Evolutionary conservation across 2,329 filamentous ascomycete genomes (phyloP).

Genomic region (Cercospora sp.): DNA sequence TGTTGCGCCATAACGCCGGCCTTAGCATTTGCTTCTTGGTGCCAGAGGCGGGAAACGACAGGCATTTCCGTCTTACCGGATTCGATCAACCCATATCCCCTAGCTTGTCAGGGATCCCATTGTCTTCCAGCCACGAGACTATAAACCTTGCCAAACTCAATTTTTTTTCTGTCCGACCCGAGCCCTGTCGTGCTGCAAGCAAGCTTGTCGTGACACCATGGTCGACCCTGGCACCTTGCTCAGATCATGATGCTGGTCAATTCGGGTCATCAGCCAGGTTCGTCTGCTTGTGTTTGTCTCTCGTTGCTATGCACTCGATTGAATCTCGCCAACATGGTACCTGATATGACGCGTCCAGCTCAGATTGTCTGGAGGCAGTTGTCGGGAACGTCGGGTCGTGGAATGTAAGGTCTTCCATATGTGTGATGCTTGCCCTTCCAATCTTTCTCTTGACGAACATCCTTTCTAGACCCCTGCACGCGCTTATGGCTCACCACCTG

Average conservation of each 20-base stretch:
- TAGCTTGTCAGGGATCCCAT: neutral
- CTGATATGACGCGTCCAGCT: neutral
- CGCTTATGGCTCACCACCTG: neutral
- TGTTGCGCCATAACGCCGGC: conserved; percentile 7
- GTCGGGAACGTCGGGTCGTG: neutral
- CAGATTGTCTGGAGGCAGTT: neutral
- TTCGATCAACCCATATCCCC: neutral
- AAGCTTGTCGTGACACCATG: neutral
- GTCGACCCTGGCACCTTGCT: neutral
- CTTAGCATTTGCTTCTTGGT: neutral
- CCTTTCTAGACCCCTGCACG: neutral
- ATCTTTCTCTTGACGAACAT: neutral
- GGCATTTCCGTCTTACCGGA: neutral
- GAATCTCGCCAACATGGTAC: neutral
- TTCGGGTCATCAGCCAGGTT: neutral
- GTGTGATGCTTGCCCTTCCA: neutral
- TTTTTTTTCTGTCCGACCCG: neutral
- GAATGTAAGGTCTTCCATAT: neutral
- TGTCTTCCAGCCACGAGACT: neutral
- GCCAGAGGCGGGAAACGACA: neutral
- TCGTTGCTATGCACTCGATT: neutral
- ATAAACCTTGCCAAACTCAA: neutral
- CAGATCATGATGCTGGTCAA: neutral
- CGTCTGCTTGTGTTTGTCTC: neutral
- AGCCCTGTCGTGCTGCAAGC: neutral